Percentiles rank a stretch among this genome's conserved stretches.
Conservation (phyloP, 2,329 filamentous ascomycete species). For the Penicillium sp. region DNA sequence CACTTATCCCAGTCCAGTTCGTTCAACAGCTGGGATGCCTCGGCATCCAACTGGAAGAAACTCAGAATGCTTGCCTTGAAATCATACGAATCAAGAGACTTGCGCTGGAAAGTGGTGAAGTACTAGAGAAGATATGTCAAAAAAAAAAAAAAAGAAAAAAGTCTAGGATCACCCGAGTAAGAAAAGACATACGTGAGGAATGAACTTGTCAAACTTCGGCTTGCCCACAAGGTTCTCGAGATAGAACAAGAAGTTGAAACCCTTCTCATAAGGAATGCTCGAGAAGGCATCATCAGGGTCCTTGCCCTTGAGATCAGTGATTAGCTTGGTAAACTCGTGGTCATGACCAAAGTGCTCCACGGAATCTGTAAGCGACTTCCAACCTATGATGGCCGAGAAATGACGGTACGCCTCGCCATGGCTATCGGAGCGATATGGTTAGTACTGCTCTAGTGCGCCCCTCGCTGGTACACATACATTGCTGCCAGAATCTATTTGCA, state of each 20-base stretch:
- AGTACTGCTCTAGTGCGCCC: background rate
- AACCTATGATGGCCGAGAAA: conserved; percentile 94
- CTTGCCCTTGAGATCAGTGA: conserved; percentile 81
- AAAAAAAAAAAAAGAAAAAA: background rate
- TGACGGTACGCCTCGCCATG: conserved; percentile 85
- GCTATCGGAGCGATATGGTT: conserved; percentile 39
- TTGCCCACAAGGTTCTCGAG: conserved; percentile 83
- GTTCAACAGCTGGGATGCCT: conserved; percentile 60
- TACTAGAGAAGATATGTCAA: conserved; percentile 51
- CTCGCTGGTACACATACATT: conserved; percentile 29
- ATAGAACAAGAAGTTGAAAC: conserved; percentile 89
- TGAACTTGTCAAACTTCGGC: conserved; percentile 90
- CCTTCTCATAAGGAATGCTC: conserved; percentile 91
- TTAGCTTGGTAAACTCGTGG: conserved; percentile 89
- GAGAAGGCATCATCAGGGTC: conserved; percentile 97
- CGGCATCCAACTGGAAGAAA: conserved; percentile 73
- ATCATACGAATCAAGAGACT: conserved; percentile 88
- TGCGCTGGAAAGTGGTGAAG: conserved; percentile 79
- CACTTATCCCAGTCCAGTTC: conserved; percentile 85
- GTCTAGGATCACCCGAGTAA: too few relatives aligned
- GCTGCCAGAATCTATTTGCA: conserved; percentile 39
- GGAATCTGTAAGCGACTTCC: conserved; percentile 82
- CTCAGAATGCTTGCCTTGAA: conserved; percentile 86
- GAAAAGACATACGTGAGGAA: conserved; percentile 63
- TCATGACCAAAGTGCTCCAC: conserved; percentile 76